Percentiles rank a stretch among this genome's conserved stretches.
phyloP scores from a whole-genome alignment of 2,329 filamentous ascomycete species.

The Zopfia rhizophila region DNA sequence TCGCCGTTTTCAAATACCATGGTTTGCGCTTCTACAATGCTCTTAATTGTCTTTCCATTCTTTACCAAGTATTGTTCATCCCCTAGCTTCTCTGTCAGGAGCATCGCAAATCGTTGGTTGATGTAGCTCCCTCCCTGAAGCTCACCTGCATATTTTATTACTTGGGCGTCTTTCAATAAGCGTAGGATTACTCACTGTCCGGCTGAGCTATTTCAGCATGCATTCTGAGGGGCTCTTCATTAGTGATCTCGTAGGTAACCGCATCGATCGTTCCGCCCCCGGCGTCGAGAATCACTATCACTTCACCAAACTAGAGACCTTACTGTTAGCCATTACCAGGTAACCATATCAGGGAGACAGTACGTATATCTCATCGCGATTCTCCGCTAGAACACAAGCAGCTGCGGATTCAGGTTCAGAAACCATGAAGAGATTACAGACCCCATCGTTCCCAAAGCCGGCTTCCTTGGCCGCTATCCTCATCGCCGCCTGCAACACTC shows the following conservation, averaged over 20 bases:
- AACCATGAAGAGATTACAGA: slow-evolving; percentile 27
- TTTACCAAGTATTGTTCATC: slow-evolving; percentile 31
- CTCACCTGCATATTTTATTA: slow-evolving; percentile 24
- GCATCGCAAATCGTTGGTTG: slow-evolving; percentile 38
- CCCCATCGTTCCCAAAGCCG: slow-evolving; percentile 13
- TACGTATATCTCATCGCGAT: slow-evolving; percentile 23
- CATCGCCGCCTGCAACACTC: slow-evolving; percentile 27
- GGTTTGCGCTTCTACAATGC: slow-evolving; percentile 16
- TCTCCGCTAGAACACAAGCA: slow-evolving; percentile 26
- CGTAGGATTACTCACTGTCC: slow-evolving; percentile 18
- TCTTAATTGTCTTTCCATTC: slow-evolving; percentile 24
- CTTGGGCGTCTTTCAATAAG: background rate
- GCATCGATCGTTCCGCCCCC: slow-evolving; percentile 31
- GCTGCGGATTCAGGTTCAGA: slow-evolving; percentile 35
- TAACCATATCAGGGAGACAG: no score
- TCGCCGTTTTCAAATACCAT: slow-evolving; percentile 19
- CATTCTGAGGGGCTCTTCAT: slow-evolving; percentile 19
- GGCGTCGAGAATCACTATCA: slow-evolving; percentile 27
- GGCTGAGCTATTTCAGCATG: slow-evolving; percentile 22
- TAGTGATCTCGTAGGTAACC: slow-evolving; percentile 23
- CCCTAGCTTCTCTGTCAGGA: slow-evolving; percentile 24
- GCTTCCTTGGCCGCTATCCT: slow-evolving; percentile 19
- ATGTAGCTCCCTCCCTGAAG: slow-evolving; percentile 44
- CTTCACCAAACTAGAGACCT: slow-evolving; percentile 17
- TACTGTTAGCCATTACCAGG: no score